phyloP scores from a whole-genome alignment of 1,284 basidiomycete species.

The Irpex rosettiformis region DNA sequence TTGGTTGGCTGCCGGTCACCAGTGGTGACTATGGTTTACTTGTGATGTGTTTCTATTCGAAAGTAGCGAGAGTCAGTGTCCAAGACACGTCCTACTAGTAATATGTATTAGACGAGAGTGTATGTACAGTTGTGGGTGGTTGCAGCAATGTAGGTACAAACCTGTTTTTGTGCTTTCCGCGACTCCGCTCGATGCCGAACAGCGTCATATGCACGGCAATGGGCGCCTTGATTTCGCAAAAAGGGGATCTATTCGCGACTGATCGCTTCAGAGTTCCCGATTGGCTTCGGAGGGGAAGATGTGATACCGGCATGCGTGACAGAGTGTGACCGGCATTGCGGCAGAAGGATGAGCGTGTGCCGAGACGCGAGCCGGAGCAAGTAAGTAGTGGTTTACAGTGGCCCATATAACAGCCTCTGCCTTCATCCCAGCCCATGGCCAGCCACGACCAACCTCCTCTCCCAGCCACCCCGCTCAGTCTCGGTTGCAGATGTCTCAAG shows the following conservation, averaged over 20 bases:
- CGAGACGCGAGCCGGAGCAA: neutral
- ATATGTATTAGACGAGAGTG: neutral
- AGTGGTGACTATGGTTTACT: too few species aligned
- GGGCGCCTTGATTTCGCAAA: neutral
- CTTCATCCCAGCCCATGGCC: neutral
- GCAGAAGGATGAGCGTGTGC: neutral
- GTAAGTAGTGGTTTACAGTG: neutral
- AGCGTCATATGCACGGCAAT: neutral
- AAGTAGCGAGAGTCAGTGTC: too few species aligned
- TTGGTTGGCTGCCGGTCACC: too few species aligned
- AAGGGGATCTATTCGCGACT: neutral
- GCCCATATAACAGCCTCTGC: neutral
- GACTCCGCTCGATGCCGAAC: neutral
- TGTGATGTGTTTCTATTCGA: too few species aligned
- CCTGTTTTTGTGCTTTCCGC: neutral
- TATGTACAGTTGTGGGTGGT: neutral
- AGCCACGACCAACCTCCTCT: neutral
- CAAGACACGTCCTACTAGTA: too few species aligned
- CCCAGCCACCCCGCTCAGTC: neutral
- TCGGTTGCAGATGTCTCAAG: neutral
- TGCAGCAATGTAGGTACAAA: too few species aligned
- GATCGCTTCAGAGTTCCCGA: neutral
- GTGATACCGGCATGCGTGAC: neutral
- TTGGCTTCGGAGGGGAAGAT: neutral
- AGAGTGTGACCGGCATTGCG: neutral